A percentile compares a stretch with the other conserved stretches of the same genome.
Evolutionary conservation across 2,329 filamentous ascomycete species (phyloP).

Genomic region (Seiridium cupressi): DNA sequence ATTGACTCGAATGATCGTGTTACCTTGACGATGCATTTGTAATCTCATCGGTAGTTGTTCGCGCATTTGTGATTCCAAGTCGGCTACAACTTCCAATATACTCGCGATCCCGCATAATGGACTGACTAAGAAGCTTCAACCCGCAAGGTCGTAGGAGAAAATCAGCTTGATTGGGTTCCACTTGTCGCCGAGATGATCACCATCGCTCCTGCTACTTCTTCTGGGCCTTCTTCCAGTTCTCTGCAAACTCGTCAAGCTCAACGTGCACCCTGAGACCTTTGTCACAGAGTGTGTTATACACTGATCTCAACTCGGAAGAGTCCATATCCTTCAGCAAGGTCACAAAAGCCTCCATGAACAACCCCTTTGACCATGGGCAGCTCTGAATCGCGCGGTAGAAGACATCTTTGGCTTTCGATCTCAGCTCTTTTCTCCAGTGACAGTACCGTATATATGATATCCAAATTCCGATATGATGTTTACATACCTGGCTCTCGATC

Average conservation of each 20-base stretch:
- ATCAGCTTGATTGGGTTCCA: not conserved
- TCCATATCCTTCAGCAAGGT: conserved; percentile 43
- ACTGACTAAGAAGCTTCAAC: too few relatives aligned
- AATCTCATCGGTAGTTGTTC: too few relatives aligned
- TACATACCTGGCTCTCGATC: conserved; percentile 37
- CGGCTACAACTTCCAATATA: too few relatives aligned
- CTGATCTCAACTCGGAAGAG: conserved; percentile 45
- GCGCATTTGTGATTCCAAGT: too few relatives aligned
- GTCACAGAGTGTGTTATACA: conserved; percentile 44
- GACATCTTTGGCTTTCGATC: conserved; percentile 23
- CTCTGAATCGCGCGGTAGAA: conserved; percentile 34
- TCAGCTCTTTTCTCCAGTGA: conserved; percentile 20
- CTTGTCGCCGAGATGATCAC: not conserved
- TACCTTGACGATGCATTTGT: too few relatives aligned
- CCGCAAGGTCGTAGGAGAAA: too few relatives aligned
- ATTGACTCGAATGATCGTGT: too few relatives aligned
- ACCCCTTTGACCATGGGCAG: conserved; percentile 40
- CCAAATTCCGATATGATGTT: conserved; percentile 45
- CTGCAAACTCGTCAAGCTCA: conserved; percentile 49
- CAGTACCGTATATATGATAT: conserved; percentile 48
- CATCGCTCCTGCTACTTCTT: conserved; percentile 4
- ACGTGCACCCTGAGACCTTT: conserved; percentile 51
- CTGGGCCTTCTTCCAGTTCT: conserved; percentile 26
- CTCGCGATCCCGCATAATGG: too few relatives aligned
- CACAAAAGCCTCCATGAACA: conserved; percentile 52